Conservation (phyloP, 208 protist genomes). For the Leishmania arabica region DNA sequence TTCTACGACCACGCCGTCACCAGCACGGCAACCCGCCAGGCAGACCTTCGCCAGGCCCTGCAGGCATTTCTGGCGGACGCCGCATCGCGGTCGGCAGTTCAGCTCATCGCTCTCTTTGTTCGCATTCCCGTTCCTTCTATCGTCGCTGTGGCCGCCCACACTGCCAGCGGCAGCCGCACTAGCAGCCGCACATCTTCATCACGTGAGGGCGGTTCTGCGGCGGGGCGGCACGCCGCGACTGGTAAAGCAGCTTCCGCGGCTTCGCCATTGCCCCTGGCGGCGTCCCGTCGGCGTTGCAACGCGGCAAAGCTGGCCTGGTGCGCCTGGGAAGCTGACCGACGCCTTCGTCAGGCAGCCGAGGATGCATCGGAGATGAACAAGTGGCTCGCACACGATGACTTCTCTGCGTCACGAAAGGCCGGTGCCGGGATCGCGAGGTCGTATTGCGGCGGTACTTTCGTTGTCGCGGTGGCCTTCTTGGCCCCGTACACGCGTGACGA, state of each 20-base stretch:
- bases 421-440: background rate
- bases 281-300: constrained; percentile 5
- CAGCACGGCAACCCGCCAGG: constrained; percentile 13
- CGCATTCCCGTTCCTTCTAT: constrained; percentile 30
- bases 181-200: background rate
- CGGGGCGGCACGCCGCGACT: background rate
- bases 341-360: constrained; percentile 28
- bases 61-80: constrained; percentile 36
- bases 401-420: background rate
- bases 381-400: constrained; percentile 16
- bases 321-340: constrained; percentile 29
- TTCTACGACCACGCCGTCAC: constrained; percentile 33
- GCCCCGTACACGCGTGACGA: constrained; percentile 35
- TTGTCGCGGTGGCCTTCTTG: constrained; percentile 39
- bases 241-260: background rate
- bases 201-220: background rate
- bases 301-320: constrained; percentile 32
- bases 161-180: background rate
- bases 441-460: background rate
- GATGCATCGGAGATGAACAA: constrained; percentile 32
- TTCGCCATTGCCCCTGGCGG: background rate
- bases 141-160: background rate
- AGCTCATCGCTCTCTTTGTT: constrained; percentile 35
- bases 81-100: constrained; percentile 21
- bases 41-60: constrained; percentile 30